phyloP scores from a whole-genome alignment of 148 eudicot genomes.

The Bassia scoparia region DNA sequence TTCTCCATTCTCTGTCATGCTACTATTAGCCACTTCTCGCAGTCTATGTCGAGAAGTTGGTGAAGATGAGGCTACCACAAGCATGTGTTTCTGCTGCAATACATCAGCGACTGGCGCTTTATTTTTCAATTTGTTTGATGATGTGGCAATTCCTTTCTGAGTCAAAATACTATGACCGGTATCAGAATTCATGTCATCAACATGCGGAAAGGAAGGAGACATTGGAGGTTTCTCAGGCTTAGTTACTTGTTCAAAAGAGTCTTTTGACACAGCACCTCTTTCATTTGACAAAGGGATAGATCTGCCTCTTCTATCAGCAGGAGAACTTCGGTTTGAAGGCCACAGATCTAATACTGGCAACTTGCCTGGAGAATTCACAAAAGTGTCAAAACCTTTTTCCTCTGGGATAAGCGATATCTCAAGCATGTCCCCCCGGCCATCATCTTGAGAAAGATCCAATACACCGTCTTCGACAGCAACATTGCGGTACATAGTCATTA shows the following conservation, averaged over 20 bases:
- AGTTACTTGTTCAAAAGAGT: constrained; percentile 24
- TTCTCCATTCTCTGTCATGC: constrained; percentile 15
- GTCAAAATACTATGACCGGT: constrained; percentile 7
- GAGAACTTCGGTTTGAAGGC: constrained; percentile 38
- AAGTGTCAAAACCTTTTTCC: constrained; percentile 34
- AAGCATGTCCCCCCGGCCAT: constrained; percentile 29
- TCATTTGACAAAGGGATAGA: constrained; percentile 17
- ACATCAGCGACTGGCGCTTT: constrained; percentile 8
- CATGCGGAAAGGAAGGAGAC: constrained; percentile 15
- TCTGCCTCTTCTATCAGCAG: constrained; percentile 27
- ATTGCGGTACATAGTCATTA: constrained; percentile 49
- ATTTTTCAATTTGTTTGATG: constrained; percentile 17
- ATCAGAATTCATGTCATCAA: constrained; percentile 15
- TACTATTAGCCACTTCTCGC: constrained; percentile 16
- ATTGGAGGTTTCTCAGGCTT: constrained; percentile 16
- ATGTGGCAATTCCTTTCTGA: constrained; percentile 6
- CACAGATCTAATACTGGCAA: constrained; percentile 28
- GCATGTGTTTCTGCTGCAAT: constrained; percentile 18
- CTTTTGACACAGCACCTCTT: constrained; percentile 26
- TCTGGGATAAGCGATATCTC: constrained; percentile 54
- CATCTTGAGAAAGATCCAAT: constrained; percentile 34
- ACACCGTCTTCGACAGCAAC: constrained; percentile 49
- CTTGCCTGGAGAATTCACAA: constrained; percentile 28
- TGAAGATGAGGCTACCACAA: constrained; percentile 29
- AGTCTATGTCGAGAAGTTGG: constrained; percentile 22